Conservation (phyloP, 192 early-diverging fungal genomes). For the Linnemannia zychae region DNA sequence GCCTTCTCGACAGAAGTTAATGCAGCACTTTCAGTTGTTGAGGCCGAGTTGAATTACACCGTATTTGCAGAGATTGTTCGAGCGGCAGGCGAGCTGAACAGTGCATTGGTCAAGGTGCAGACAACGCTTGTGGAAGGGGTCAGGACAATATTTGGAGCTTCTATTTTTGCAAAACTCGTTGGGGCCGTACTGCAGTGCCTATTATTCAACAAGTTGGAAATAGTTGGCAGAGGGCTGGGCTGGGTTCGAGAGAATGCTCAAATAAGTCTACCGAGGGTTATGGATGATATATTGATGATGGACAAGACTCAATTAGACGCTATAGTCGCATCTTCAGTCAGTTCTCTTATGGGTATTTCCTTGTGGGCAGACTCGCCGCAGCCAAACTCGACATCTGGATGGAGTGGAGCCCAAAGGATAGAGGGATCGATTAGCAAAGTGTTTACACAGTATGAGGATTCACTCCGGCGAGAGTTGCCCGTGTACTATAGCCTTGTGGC, state of each 20-base stretch:
- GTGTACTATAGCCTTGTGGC: slow-evolving; percentile 29
- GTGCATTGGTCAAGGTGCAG: slow-evolving; percentile 5
- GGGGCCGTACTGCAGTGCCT: slow-evolving; percentile 38
- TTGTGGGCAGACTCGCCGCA: neutral
- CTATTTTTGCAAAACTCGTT: slow-evolving; percentile 17
- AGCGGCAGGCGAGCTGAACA: slow-evolving; percentile 15
- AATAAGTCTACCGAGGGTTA: slow-evolving; percentile 19
- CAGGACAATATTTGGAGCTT: slow-evolving; percentile 22
- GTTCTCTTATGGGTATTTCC: too few species aligned
- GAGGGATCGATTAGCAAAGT: slow-evolving; percentile 1
- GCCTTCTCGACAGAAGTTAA: slow-evolving; percentile 30
- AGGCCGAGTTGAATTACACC: slow-evolving; percentile 26
- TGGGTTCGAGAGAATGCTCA: slow-evolving; percentile 31
- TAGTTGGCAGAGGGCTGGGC: slow-evolving; percentile 7
- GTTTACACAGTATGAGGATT: slow-evolving; percentile 11
- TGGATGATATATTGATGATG: slow-evolving; percentile 30
- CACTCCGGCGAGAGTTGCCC: slow-evolving; percentile 16
- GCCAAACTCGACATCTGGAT: neutral
- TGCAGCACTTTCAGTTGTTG: slow-evolving; percentile 7
- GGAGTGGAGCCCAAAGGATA: too few species aligned
- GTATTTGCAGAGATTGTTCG: slow-evolving; percentile 26
- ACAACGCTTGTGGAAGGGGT: slow-evolving; percentile 13
- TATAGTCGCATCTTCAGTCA: neutral
- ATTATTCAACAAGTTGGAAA: slow-evolving; percentile 23
- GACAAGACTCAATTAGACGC: slow-evolving; percentile 2